A percentile compares a stretch with the other conserved stretches of the same genome.
Conservation (phyloP, 176 grass and related monocot genomes). For the Rhynchospora tenuis region DNA sequence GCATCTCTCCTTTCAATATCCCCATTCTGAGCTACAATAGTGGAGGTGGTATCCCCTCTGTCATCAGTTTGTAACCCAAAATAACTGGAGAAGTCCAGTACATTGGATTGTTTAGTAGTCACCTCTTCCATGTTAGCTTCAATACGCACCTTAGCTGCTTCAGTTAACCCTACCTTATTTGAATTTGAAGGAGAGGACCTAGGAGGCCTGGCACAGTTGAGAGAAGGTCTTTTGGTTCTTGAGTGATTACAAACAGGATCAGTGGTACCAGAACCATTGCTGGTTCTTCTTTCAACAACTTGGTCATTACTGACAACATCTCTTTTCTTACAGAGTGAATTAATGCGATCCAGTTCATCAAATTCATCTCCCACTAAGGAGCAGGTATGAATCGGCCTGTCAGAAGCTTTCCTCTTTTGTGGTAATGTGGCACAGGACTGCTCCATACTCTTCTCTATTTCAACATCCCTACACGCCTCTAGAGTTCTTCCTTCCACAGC, state of each 20-base stretch:
- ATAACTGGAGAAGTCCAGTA: constrained; percentile 20
- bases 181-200: constrained; percentile 25
- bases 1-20: constrained; percentile 26
- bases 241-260: constrained; percentile 20
- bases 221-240: constrained; percentile 34
- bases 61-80: constrained; percentile 16
- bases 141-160: not conserved
- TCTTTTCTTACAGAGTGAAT: constrained; percentile 14
- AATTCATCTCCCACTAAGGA: constrained; percentile 29
- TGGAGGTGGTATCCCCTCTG: constrained; percentile 5
- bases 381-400: not conserved
- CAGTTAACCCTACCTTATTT: constrained; percentile 4
- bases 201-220: constrained; percentile 40
- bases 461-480: not conserved
- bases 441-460: constrained; percentile 6
- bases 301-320: constrained; percentile 2
- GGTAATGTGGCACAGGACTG: constrained; percentile 21
- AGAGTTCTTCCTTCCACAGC: not conserved
- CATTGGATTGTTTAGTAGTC: not conserved
- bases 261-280: constrained; percentile 7
- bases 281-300: not conserved
- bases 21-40: not conserved
- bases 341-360: constrained; percentile 22
- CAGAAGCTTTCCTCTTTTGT: constrained; percentile 41
- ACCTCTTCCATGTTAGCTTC: constrained; percentile 21